These are phyloP conservation scores for Fistulifera solaris DNA, from an alignment of 108 stramenopile species.

Conservation along the genomic window DNA sequence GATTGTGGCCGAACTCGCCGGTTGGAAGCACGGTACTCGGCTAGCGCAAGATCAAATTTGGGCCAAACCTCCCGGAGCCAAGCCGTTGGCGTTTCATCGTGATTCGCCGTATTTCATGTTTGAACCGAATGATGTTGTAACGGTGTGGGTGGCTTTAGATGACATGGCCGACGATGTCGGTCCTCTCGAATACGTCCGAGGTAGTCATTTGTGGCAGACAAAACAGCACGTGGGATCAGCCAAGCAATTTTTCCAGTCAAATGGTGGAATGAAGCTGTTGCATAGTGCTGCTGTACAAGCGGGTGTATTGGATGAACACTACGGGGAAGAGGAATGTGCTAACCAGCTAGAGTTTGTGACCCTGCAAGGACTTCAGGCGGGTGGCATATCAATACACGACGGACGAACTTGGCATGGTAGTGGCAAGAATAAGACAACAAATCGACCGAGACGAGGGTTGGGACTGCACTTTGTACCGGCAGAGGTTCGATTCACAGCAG, in stretches of 20 bases:
- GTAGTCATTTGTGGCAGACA: slow-evolving; percentile 66
- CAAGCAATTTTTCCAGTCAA: slow-evolving; percentile 49
- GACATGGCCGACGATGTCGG: slow-evolving; percentile 75
- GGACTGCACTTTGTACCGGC: slow-evolving; percentile 76
- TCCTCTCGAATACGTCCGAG: slow-evolving; percentile 64
- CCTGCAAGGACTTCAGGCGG: slow-evolving; percentile 52
- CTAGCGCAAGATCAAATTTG: slow-evolving; percentile 81
- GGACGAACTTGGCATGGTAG: slow-evolving; percentile 80
- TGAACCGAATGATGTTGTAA: slow-evolving; percentile 50
- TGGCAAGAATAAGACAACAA: slow-evolving; percentile 34
- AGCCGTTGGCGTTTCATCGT: slow-evolving; percentile 70
- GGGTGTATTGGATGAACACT: background rate
- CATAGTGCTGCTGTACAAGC: slow-evolving; percentile 28
- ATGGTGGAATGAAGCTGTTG: slow-evolving; percentile 30
- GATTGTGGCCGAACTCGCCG: slow-evolving; percentile 53
- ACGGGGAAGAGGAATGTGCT: slow-evolving; percentile 23
- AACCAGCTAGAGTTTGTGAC: slow-evolving; percentile 34
- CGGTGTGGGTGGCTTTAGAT: slow-evolving; percentile 80
- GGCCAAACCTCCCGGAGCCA: slow-evolving; percentile 67
- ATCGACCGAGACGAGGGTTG: slow-evolving; percentile 50
- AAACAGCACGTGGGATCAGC: slow-evolving; percentile 43
- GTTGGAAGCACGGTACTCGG: slow-evolving; percentile 57
- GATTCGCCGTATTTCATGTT: slow-evolving; percentile 85
- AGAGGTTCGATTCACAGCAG: slow-evolving; percentile 49
- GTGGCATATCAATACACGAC: slow-evolving; percentile 64